Conservation (phyloP, 2,329 filamentous ascomycete genomes). For the Saccharata proteae region DNA sequence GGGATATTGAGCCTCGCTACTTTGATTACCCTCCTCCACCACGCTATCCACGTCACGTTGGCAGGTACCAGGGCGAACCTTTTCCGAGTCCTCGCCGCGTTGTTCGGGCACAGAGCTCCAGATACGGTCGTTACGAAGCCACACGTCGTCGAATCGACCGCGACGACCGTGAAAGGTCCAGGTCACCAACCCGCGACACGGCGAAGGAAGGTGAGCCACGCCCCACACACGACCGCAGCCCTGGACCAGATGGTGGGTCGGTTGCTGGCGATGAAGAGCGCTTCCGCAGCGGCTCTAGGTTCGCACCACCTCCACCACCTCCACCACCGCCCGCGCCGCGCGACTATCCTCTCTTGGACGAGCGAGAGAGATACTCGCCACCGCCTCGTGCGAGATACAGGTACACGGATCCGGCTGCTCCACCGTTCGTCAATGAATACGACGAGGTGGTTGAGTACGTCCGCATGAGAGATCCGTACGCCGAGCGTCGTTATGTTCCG, state of each 20-base stretch:
- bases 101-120: conserved; percentile 3
- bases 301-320: neutral
- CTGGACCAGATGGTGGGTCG: too few species aligned
- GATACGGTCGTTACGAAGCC: conserved; percentile 8
- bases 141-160: conserved; percentile 6
- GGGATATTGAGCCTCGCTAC: conserved; percentile 4
- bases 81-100: conserved; percentile 1
- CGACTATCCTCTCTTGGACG: conserved; percentile 6
- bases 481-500: conserved; percentile 1
- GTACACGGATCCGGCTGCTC: conserved; percentile 1
- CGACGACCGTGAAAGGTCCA: conserved; percentile 1
- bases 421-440: conserved; percentile 8
- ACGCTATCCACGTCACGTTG: conserved; percentile 4
- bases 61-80: conserved; percentile 7
- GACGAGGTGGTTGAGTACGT: conserved; percentile 8
- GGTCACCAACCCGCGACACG: conserved; percentile 5
- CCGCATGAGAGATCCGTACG: conserved; percentile 6
- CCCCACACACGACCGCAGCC: too few species aligned
- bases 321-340: neutral
- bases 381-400: conserved; percentile 2
- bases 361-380: conserved; percentile 5
- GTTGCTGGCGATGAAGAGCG: too few species aligned
- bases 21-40: conserved; percentile 4
- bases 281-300: neutral
- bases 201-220: neutral